Percentiles rank a stretch among this genome's conserved stretches.
phyloP scores from a whole-genome alignment of 306 rosid genomes.

The apple (Malus domestica) region DNA sequence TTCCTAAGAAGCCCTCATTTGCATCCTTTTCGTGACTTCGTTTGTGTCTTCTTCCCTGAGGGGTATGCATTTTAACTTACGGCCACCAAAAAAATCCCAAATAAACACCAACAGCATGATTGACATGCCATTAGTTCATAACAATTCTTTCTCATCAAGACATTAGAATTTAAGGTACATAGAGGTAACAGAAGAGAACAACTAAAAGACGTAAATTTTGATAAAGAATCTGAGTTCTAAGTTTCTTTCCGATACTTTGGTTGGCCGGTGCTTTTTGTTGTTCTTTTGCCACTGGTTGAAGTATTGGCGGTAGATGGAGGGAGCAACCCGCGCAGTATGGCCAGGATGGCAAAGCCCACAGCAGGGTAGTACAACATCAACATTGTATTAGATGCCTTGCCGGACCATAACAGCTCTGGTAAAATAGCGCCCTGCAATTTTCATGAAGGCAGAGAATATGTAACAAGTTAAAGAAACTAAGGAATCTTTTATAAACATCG shows the following conservation, averaged over 20 bases:
- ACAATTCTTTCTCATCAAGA: too few species aligned
- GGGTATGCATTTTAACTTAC: too few species aligned
- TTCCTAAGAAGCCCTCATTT: too few species aligned
- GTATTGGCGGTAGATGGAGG: conserved; percentile 8
- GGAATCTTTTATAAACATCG: neutral
- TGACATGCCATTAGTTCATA: too few species aligned
- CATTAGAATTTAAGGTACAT: too few species aligned
- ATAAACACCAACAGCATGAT: too few species aligned
- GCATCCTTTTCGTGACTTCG: too few species aligned
- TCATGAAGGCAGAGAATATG: neutral
- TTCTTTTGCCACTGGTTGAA: conserved; percentile 22
- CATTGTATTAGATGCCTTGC: conserved; percentile 43
- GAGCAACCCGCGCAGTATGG: conserved; percentile 42
- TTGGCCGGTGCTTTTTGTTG: conserved; percentile 18
- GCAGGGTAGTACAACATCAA: conserved; percentile 30
- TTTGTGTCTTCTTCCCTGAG: too few species aligned
- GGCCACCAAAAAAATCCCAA: too few species aligned
- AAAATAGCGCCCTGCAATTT: conserved; percentile 37
- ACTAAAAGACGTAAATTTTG: neutral
- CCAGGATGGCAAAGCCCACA: conserved; percentile 37
- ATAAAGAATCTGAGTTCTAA: neutral
- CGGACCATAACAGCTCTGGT: conserved; percentile 38
- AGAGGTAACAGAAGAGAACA: neutral
- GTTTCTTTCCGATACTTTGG: neutral
- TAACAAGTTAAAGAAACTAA: neutral